Percentiles rank a stretch among this genome's conserved stretches.
These are phyloP conservation scores for Fistulinella prunicolor DNA, from an alignment of 768 basidiomycete genomes.

Conservation along the genomic window DNA sequence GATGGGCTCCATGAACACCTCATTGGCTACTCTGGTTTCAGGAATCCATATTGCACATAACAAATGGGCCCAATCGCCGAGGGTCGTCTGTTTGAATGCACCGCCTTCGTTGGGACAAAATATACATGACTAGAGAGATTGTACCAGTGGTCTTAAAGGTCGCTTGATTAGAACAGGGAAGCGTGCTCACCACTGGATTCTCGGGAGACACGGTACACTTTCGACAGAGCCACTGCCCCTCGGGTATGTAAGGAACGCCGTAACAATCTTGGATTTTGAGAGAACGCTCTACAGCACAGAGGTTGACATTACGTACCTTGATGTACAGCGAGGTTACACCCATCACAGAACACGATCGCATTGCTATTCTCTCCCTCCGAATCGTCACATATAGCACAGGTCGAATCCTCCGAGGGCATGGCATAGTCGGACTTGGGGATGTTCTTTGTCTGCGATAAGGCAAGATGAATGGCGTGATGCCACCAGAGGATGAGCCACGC, in stretches of 20 bases:
- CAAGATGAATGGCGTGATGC: slow-evolving; percentile 1
- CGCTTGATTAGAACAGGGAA: no score
- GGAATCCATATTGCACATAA: slow-evolving; percentile 98
- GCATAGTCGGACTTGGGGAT: slow-evolving; percentile 86
- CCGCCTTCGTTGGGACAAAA: slow-evolving; percentile 96
- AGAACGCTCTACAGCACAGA: background rate
- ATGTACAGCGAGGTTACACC: slow-evolving; percentile 98
- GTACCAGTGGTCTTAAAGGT: no score
- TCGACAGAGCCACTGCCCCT: slow-evolving; percentile 98
- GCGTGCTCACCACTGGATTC: slow-evolving; percentile 79
- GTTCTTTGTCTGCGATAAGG: slow-evolving; percentile 70
- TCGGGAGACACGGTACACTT: slow-evolving; percentile 99
- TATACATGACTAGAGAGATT: slow-evolving; percentile 68
- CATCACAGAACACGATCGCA: slow-evolving; percentile 98
- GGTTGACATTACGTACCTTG: slow-evolving; percentile 62
- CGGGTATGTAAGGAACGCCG: slow-evolving; percentile 98
- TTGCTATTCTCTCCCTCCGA: slow-evolving; percentile 98
- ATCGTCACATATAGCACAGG: slow-evolving; percentile 96
- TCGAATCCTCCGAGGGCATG: slow-evolving; percentile 92
- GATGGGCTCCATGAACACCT: slow-evolving; percentile 98
- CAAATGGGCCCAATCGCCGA: slow-evolving; percentile 94
- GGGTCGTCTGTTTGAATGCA: slow-evolving; percentile 96
- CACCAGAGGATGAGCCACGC: slow-evolving; percentile 4
- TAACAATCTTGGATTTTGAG: slow-evolving; percentile 77
- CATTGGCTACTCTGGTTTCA: slow-evolving; percentile 88